Evolutionary conservation across 345 rosid species (phyloP).

Genomic region (Aquilaria malaccensis): DNA sequence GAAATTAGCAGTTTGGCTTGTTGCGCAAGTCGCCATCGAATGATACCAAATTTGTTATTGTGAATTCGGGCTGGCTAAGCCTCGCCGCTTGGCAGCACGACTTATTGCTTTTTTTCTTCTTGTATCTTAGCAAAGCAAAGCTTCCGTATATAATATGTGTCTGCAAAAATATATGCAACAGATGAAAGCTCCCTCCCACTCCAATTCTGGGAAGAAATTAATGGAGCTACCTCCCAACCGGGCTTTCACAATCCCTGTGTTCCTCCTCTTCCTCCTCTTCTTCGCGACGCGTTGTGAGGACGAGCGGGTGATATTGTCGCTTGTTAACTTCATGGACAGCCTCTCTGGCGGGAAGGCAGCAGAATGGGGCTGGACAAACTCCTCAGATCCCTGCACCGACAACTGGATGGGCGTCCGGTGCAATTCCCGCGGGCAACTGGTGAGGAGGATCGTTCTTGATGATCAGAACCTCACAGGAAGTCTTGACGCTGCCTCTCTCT

Average conservation of each 20-base stretch:
- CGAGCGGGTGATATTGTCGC: slow-evolving; percentile 21
- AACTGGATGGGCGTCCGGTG: slow-evolving; percentile 40
- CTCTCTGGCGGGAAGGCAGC: slow-evolving; percentile 27
- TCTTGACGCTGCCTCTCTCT: slow-evolving; percentile 30
- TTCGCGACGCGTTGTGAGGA: slow-evolving; percentile 20
- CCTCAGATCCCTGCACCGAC: slow-evolving; percentile 41
- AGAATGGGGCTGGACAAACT: slow-evolving; percentile 37
- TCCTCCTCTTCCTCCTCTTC: slow-evolving; percentile 19
- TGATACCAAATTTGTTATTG: too few species aligned
- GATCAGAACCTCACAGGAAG: slow-evolving; percentile 31
- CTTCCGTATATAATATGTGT: too few species aligned
- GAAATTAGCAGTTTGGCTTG: too few species aligned
- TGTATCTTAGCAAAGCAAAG: too few species aligned
- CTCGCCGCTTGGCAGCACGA: too few species aligned
- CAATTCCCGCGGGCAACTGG: slow-evolving; percentile 9
- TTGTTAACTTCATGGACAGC: slow-evolving; percentile 31
- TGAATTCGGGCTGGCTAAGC: too few species aligned
- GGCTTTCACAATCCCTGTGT: slow-evolving; percentile 14
- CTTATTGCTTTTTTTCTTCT: too few species aligned
- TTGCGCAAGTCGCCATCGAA: too few species aligned
- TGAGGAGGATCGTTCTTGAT: slow-evolving; percentile 36
- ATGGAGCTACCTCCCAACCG: slow-evolving; percentile 19
- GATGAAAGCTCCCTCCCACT: too few species aligned
- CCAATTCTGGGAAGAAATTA: background rate
- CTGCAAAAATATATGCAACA: too few species aligned